Evolutionary conservation across 345 rosid genomes (phyloP), one percentile per base, ranked within the genome.

Genomic region (Bruguiera sexangula): DNA sequence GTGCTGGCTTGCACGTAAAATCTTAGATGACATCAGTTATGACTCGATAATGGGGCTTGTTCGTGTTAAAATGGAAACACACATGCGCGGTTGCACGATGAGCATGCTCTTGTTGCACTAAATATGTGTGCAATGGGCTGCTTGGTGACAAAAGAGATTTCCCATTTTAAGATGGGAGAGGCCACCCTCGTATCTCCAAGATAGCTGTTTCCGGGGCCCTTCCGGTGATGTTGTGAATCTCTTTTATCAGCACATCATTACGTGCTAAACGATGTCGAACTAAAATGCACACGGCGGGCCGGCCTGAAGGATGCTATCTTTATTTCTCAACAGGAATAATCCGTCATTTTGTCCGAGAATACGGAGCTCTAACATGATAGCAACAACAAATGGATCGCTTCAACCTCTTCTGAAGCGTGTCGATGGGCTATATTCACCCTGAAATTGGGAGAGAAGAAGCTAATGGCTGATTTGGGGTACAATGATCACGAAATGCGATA

Each of bases 201-300:
- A 60, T 69, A 76, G 81, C 87, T 78, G 81, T 79, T 68, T 69
- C 59, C 26, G 24, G 81, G 84, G 27, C 68, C 86, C 73, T 72
- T 70, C 78, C 62, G 69, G 67, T 73, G 78, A 73, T 80, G 77
- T 11, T 48, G 60, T 24, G 46, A 26, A 63, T 39, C 36, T 53
- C 10, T 9, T 55, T 32, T 43, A 37, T n/a, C 59, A 27, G 30
- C 15, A 15, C 43, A 51, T 0, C 32, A 15, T 34, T 21, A 30
- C 15, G 9, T 19, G 21, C 43, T 18, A 52, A 58, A 52, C 1
- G 6, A 70, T 24, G 60, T 27, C 5, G n/a, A 58, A 19, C 7
- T 19, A 61, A 56, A 27, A 56, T 10, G 60, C 9, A 24, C 37
- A 6, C 9, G 9, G 37, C 6, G 37, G 37, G 37, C 37, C 37